Conservation (phyloP, 768 basidiomycete species). For the Leucogyrophana mollusca region DNA sequence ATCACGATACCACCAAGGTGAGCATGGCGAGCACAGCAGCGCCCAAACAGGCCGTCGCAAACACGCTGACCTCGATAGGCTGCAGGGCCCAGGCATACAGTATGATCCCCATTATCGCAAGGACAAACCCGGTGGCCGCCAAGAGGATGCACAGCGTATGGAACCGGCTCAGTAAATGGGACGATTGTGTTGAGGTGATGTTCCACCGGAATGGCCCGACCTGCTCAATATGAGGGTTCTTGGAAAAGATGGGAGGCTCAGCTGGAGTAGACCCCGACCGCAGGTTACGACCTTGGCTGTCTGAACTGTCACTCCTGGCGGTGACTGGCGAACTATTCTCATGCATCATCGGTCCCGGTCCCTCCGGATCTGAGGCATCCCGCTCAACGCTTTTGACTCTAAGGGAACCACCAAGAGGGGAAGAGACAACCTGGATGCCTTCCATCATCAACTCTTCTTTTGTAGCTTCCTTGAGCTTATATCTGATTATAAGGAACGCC, state of each 20-base stretch:
- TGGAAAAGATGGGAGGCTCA: conserved; percentile 36
- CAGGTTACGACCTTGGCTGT: background rate
- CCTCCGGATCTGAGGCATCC: conserved; percentile 2
- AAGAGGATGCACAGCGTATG: conserved; percentile 49
- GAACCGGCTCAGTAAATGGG: conserved; percentile 46
- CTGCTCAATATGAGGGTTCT: conserved; percentile 50
- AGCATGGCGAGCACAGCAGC: conserved; percentile 27
- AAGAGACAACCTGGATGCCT: conserved; percentile 20
- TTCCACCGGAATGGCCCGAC: conserved; percentile 44
- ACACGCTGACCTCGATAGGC: conserved; percentile 43
- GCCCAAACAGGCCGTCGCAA: conserved; percentile 39
- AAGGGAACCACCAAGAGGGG: conserved; percentile 14
- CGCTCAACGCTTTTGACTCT: conserved; percentile 12
- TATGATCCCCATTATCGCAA: conserved; percentile 49
- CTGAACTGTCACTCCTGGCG: background rate
- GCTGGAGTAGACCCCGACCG: conserved; percentile 6
- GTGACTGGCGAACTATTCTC: background rate
- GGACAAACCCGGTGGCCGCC: conserved; percentile 46
- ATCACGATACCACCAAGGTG: conserved; percentile 11
- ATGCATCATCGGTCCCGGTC: background rate
- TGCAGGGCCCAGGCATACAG: conserved; percentile 52
- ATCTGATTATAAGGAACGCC: conserved; percentile 54
- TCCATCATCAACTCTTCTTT: conserved; percentile 43
- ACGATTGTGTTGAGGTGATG: conserved; percentile 29
- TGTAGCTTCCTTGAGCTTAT: conserved; percentile 53